Conservation (phyloP, 805 yeast species). For the Kuraishia molischiana region DNA sequence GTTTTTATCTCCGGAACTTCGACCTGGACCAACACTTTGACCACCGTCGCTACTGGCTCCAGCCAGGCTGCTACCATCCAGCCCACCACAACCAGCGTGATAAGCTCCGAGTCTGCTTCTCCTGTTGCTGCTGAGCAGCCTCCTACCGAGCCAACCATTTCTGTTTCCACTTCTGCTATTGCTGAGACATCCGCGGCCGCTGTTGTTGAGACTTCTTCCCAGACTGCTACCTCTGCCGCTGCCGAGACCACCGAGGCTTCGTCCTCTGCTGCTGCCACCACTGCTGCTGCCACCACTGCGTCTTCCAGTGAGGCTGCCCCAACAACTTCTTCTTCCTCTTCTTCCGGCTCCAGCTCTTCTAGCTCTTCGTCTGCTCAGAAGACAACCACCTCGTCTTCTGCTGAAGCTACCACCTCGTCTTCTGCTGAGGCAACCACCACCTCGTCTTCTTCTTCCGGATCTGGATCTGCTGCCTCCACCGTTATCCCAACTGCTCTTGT, state of each 20-base stretch:
- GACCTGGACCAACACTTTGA: slow-evolving; percentile 37
- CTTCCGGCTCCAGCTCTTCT: slow-evolving; percentile 6
- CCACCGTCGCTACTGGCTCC: slow-evolving; percentile 24
- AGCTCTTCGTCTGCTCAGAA: slow-evolving; percentile 6
- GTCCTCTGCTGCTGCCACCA: slow-evolving; percentile 8
- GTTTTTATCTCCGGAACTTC: slow-evolving; percentile 40
- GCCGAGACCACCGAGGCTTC: slow-evolving; percentile 4
- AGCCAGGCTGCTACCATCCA: slow-evolving; percentile 6
- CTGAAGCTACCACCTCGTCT: slow-evolving; percentile 23
- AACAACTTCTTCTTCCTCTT: slow-evolving; percentile 2
- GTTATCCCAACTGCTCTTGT: slow-evolving; percentile 48
- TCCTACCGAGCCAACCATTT: slow-evolving; percentile 5
- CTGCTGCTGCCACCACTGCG: slow-evolving; percentile 9
- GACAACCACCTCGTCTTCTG: slow-evolving; percentile 15
- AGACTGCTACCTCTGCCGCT: slow-evolving; percentile 7
- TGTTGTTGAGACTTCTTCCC: slow-evolving; percentile 5
- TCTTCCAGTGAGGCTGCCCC: too few relatives aligned
- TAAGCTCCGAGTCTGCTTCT: too few relatives aligned
- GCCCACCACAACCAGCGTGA: slow-evolving; percentile 10
- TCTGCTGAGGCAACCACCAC: slow-evolving; percentile 12
- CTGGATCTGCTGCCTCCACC: slow-evolving; percentile 18
- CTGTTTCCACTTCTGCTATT: slow-evolving; percentile 7
- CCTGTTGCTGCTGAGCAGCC: too few relatives aligned
- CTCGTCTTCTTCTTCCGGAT: slow-evolving; percentile 10
- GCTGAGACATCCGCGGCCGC: slow-evolving; percentile 7